Conservation (phyloP, 2,329 filamentous ascomycete genomes). For the Fusarium siculi region DNA sequence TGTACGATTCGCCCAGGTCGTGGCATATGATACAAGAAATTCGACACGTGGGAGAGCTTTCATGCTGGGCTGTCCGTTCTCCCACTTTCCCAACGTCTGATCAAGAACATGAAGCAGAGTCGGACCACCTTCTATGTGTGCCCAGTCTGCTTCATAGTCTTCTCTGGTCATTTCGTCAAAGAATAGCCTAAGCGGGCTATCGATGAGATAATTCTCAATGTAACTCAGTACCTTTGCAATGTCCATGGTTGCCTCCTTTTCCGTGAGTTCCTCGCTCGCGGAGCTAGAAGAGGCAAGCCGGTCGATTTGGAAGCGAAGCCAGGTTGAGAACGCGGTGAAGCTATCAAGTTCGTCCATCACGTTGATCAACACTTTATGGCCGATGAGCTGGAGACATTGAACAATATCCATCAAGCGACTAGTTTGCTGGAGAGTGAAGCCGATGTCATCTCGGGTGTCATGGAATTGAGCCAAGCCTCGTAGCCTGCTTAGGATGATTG, state of each 20-base stretch:
- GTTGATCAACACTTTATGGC: slow-evolving; percentile 76
- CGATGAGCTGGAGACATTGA: slow-evolving; percentile 78
- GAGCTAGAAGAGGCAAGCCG: slow-evolving; percentile 72
- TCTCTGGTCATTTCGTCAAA: slow-evolving; percentile 62
- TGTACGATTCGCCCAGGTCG: slow-evolving; percentile 66
- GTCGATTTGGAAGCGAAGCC: slow-evolving; percentile 87
- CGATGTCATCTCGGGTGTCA: slow-evolving; percentile 72
- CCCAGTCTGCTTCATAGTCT: slow-evolving; percentile 61
- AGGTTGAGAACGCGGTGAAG: slow-evolving; percentile 82
- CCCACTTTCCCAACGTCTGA: slow-evolving; percentile 60
- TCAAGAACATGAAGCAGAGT: slow-evolving; percentile 61
- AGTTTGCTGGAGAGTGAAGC: slow-evolving; percentile 72
- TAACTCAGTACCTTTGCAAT: slow-evolving; percentile 79
- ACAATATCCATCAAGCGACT: slow-evolving; percentile 75
- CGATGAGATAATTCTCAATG: slow-evolving; percentile 75
- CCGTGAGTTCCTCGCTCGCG: slow-evolving; percentile 75
- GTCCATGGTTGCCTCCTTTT: slow-evolving; percentile 82
- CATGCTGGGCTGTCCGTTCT: slow-evolving; percentile 57
- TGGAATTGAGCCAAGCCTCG: slow-evolving; percentile 86
- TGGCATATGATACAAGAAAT: slow-evolving; percentile 70
- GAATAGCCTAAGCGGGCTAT: slow-evolving; percentile 72
- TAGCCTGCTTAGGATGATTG: slow-evolving; percentile 83
- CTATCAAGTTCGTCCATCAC: slow-evolving; percentile 81
- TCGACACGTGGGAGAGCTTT: slow-evolving; percentile 69
- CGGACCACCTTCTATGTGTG: slow-evolving; percentile 56